These are phyloP conservation scores for Boletus sensibilis DNA, from an alignment of 768 basidiomycete genomes.

Conservation along the genomic window DNA sequence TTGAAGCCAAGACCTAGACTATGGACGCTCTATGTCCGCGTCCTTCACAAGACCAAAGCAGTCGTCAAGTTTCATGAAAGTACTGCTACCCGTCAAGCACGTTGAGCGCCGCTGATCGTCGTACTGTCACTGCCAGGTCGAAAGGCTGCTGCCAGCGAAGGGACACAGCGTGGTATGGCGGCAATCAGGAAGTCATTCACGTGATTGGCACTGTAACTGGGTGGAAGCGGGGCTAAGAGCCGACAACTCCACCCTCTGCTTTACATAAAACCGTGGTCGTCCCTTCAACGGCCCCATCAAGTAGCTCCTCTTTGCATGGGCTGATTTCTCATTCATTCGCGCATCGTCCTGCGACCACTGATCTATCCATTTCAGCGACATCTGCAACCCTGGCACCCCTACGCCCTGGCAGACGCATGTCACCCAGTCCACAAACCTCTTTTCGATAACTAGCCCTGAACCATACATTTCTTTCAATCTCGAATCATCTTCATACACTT, in stretches of 20 bases:
- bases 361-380: not conserved
- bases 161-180: not conserved
- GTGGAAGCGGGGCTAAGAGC: slow-evolving; percentile 7
- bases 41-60: not conserved
- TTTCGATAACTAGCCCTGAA: slow-evolving; percentile 13
- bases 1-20: not conserved
- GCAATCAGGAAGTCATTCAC: slow-evolving; percentile 7
- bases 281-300: not conserved
- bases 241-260: slow-evolving; percentile 3
- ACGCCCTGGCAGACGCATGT: slow-evolving; percentile 25
- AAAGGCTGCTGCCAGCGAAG: not conserved
- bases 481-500: slow-evolving; percentile 1
- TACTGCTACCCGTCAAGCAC: not conserved
- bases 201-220: slow-evolving; percentile 8
- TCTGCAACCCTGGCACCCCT: slow-evolving; percentile 21
- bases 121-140: slow-evolving; percentile 2
- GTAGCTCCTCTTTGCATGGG: slow-evolving; percentile 13
- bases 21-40: slow-evolving; percentile 20
- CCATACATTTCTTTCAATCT: not conserved
- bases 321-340: slow-evolving; percentile 4
- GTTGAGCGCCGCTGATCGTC: not conserved
- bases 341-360: not conserved
- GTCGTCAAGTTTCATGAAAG: not conserved
- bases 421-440: slow-evolving; percentile 3
- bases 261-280: slow-evolving; percentile 3